Base-by-base conservation (phyloP, 2,329 filamentous ascomycete species). In the Colletotrichum sidae region DNA sequence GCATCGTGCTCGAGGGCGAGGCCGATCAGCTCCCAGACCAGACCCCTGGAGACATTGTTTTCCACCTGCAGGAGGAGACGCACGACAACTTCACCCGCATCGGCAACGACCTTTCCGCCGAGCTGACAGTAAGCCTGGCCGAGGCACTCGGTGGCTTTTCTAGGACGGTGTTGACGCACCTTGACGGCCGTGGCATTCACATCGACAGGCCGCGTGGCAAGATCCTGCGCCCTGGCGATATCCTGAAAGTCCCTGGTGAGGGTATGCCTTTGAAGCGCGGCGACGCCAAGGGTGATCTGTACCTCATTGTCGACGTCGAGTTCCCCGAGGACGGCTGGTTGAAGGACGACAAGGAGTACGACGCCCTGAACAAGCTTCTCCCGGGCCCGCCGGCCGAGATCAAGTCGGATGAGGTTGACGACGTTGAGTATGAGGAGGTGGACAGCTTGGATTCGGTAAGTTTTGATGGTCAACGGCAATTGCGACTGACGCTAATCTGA, bases 251-350 rank as follows among this genome's bases (percentile, higher is more conserved):
- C 1, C 79, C 85, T 2, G 94, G 93, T 34, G 96, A 99, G 81
- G 96, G 96, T 66, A 99, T 99, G 96, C 96, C 96, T 2, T 79
- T 90, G 71, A 97, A 97, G 85, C 89, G 90, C 62, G 92, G 90
- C 68, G 96, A 99, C 44, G 74, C 81, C 5, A 93, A 89, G 75
- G 96, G 96, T 47, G 94, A 98, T 73, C 82, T 99, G 15, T 99
- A 95, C 78, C 84, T 99, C 46, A 82, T 92, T 42, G 90, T 97
- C 69, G 90, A 96, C 72, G 86, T 99, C 68, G 87, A 93, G 59
- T 98, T 98, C 81, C 96, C 96, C 2, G 89, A 94, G 71, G 89
- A 95, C 72, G 92, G 89, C 34, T 98, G 94, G 93, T 82, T 94
- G 63, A 83, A 87, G 69, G 86, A 92, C 61, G 88, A 93, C n/a